These are phyloP conservation scores for Ceratobasidium theobromae DNA, from an alignment of 1,284 basidiomycete genomes.

Conservation along the genomic window DNA sequence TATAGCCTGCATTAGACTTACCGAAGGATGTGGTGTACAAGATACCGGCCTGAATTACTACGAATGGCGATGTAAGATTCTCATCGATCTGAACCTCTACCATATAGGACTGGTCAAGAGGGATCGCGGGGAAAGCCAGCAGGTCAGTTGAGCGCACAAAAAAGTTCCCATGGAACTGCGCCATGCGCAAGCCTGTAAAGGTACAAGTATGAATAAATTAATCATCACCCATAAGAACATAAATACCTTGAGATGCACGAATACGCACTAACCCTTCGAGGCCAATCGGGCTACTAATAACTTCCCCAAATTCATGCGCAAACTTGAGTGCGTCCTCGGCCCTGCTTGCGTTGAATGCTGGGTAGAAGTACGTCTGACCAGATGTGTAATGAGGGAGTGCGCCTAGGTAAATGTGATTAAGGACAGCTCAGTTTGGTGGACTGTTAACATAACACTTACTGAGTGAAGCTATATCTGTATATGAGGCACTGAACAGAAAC, in stretches of 20 bases:
- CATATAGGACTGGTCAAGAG: constrained; percentile 94
- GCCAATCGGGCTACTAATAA: constrained; percentile 92
- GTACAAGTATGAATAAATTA: constrained; percentile 24
- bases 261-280: constrained; percentile 98
- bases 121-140: constrained; percentile 94
- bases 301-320: constrained; percentile 93
- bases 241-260: constrained; percentile 82
- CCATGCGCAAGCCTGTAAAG: constrained; percentile 80
- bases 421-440: too few relatives aligned
- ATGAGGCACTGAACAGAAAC: constrained; percentile 93
- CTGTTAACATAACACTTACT: constrained; percentile 49
- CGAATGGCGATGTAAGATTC: constrained; percentile 87
- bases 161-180: constrained; percentile 99
- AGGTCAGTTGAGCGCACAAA: constrained; percentile 98
- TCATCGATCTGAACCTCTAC: constrained; percentile 99
- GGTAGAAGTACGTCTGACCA: constrained; percentile 98
- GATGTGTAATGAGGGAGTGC: constrained; percentile 97
- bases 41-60: constrained; percentile 95
- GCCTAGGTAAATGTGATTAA: constrained; percentile 49
- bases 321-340: constrained; percentile 97
- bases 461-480: constrained; percentile 94
- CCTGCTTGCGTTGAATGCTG: constrained; percentile 93
- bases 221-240: neutral
- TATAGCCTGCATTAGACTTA: constrained; percentile 40
- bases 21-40: constrained; percentile 95